Evolutionary conservation across 179 eudicot species (phyloP).

Genomic region (Beta macrorhiza): DNA sequence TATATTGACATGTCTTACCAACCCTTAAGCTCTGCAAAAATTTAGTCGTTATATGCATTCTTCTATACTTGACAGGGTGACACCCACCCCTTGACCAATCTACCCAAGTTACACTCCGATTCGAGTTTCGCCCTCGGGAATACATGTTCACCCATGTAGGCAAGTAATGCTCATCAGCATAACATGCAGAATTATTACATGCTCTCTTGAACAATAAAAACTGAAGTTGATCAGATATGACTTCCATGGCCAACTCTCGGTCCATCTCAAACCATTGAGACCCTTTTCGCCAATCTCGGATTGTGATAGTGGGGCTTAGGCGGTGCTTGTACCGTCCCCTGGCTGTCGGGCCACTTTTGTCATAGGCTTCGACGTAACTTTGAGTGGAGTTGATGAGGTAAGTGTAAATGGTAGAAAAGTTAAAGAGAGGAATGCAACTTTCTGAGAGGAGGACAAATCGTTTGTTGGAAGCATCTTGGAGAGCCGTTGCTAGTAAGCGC

Average conservation of each 20-base stretch:
- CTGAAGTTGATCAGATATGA: slow-evolving; percentile 43
- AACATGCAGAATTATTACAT: slow-evolving; percentile 50
- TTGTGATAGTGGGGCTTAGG: slow-evolving; percentile 43
- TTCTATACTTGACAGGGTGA: slow-evolving; percentile 49
- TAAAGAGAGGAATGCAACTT: slow-evolving; percentile 73
- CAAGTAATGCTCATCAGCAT: slow-evolving; percentile 75
- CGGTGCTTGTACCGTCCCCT: slow-evolving; percentile 57
- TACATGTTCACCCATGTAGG: slow-evolving; percentile 57
- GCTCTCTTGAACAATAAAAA: slow-evolving; percentile 41
- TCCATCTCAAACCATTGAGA: slow-evolving; percentile 82
- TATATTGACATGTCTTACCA: slow-evolving; percentile 36
- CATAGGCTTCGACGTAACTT: slow-evolving; percentile 49
- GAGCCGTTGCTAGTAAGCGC: slow-evolving; percentile 63
- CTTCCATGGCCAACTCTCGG: slow-evolving; percentile 45
- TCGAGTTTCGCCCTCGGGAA: slow-evolving; percentile 42
- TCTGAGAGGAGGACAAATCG: slow-evolving; percentile 72
- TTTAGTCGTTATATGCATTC: slow-evolving; percentile 39
- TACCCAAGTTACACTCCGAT: slow-evolving; percentile 56
- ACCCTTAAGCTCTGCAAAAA: slow-evolving; percentile 46
- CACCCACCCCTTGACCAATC: slow-evolving; percentile 71
- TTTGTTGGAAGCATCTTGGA: slow-evolving; percentile 62
- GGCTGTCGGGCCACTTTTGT: slow-evolving; percentile 37
- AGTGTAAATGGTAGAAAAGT: slow-evolving; percentile 55
- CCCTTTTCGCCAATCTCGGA: slow-evolving; percentile 72
- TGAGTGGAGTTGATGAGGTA: slow-evolving; percentile 54